phyloP scores from a whole-genome alignment of 495 filamentous ascomycete species.

The Hypoxylon lienhwacheense region DNA sequence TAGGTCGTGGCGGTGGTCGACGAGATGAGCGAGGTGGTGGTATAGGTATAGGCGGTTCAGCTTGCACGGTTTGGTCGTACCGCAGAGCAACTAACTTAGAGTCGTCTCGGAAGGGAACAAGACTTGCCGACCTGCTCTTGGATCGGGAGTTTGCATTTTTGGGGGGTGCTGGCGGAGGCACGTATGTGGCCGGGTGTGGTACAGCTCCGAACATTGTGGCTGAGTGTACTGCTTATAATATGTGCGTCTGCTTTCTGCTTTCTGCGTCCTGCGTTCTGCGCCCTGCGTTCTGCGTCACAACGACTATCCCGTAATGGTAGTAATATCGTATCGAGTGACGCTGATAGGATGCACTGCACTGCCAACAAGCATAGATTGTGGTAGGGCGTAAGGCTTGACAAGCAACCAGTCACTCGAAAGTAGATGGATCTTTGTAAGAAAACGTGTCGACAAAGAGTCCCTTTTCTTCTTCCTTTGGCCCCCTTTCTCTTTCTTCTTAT shows the following conservation, averaged over 20 bases:
- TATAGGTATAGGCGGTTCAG: slow-evolving; percentile 58
- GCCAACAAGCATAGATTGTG: too few relatives aligned
- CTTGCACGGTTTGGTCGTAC: slow-evolving; percentile 58
- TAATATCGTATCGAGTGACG: too few relatives aligned
- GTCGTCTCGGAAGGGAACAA: slow-evolving; percentile 51
- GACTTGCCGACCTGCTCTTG: slow-evolving; percentile 36
- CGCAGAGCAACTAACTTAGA: slow-evolving; percentile 53
- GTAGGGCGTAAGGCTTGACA: too few relatives aligned
- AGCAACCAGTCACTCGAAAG: too few relatives aligned
- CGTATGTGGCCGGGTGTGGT: slow-evolving; percentile 17
- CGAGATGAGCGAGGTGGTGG: slow-evolving; percentile 44
- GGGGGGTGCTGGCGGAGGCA: slow-evolving; percentile 39
- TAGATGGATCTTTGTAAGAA: too few relatives aligned
- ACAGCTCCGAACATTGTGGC: slow-evolving; percentile 30
- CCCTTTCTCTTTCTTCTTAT: too few relatives aligned
- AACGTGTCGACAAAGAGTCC: too few relatives aligned
- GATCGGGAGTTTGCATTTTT: slow-evolving; percentile 42
- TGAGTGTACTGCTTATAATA: slow-evolving; percentile 9
- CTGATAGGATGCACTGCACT: too few relatives aligned
- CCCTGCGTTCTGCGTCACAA: too few relatives aligned
- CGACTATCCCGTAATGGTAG: too few relatives aligned
- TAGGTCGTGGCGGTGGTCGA: slow-evolving; percentile 34
- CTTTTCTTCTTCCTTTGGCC: too few relatives aligned
- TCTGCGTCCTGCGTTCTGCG: too few relatives aligned
- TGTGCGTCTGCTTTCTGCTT: neutral